Conservation (phyloP, 2,329 filamentous ascomycete genomes). For the Magnaporthiopsis rhizophila region DNA sequence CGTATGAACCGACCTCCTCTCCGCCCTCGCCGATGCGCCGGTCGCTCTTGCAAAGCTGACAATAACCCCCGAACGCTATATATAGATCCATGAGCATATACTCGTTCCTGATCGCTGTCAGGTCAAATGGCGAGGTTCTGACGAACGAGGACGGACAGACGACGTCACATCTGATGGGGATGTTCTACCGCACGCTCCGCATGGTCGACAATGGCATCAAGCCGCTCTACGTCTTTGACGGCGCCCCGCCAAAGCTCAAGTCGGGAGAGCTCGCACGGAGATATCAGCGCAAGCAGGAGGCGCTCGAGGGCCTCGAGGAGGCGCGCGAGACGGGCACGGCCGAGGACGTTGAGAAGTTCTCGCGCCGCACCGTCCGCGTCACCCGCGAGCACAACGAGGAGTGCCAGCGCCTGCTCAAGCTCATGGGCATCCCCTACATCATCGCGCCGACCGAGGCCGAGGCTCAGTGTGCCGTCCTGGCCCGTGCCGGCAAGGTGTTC, state of each 20-base stretch:
- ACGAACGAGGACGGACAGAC: constrained; percentile 94
- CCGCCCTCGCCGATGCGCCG: no score
- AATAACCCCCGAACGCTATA: not conserved
- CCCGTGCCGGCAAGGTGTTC: constrained; percentile 88
- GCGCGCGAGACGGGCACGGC: constrained; percentile 96
- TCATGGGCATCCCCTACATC: constrained; percentile 96
- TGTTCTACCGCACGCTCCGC: constrained; percentile 97
- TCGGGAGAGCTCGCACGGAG: constrained; percentile 94
- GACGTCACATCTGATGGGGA: constrained; percentile 96
- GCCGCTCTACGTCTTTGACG: constrained; percentile 95
- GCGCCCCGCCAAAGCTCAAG: constrained; percentile 93
- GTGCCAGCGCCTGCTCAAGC: constrained; percentile 79
- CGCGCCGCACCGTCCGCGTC: constrained; percentile 81
- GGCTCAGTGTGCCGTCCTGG: constrained; percentile 88
- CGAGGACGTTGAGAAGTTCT: constrained; percentile 97
- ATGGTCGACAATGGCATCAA: constrained; percentile 99
- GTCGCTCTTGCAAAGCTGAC: not conserved
- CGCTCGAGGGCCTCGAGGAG: constrained; percentile 82
- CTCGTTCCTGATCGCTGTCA: constrained; percentile 95
- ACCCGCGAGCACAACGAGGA: constrained; percentile 96
- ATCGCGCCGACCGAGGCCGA: constrained; percentile 95
- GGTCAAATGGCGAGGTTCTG: constrained; percentile 92
- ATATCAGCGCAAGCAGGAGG: constrained; percentile 90
- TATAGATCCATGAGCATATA: constrained; percentile 93
- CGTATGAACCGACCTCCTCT: constrained; percentile 30